Base-by-base conservation (phyloP, 2,329 filamentous ascomycete genomes). In the Botrytis squamosa region DNA sequence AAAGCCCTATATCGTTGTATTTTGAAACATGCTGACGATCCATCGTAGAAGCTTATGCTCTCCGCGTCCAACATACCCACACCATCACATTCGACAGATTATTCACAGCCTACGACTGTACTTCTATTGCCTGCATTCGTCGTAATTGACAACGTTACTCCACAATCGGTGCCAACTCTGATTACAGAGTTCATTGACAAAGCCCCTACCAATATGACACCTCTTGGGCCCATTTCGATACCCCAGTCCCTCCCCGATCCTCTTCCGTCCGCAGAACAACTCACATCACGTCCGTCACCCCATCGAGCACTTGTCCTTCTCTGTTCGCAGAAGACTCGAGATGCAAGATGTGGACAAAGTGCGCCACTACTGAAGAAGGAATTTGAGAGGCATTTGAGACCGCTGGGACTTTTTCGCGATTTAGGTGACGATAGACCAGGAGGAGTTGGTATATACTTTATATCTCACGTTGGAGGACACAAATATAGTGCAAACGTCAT, bases 401-500 rank as follows among this genome's bases (percentile, higher is more conserved):
- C 93, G 1, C 85, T 97, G 20, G 95, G 94, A 0, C 84, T 99
- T 33, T 95, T 92, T 82, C 90, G 96, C 44, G 95, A 98, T 81
- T 84, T 96, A 65, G 90, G 97, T 80, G 96, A 99, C 81, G 91
- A 94, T 82, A 85, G 96, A 74, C 94, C 95, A 0, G 95, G 95
- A 18, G 96, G 96, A 20, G 95, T 98, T 9, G 95, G 94, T 0
- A 93, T 99, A 77, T 97, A 97, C 84, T 98, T 98, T 81, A 97
- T 98, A 80, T 95, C 91, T 77, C 96, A 99, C 81, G 94, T 98
- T 4, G 96, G 96, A 42, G 96, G 96, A 0, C 96, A 99, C 85
- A 98, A 98, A 85, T 98, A 97, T 84, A 91, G 91, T 65, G 96
- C 96, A 42, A 99, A 99, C 80, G 90, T 98, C 78, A 93, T 99